A percentile compares a stretch with the other conserved stretches of the same genome.
Conservation (phyloP, 352 stramenopile species). For the Ophiocytium majus region DNA sequence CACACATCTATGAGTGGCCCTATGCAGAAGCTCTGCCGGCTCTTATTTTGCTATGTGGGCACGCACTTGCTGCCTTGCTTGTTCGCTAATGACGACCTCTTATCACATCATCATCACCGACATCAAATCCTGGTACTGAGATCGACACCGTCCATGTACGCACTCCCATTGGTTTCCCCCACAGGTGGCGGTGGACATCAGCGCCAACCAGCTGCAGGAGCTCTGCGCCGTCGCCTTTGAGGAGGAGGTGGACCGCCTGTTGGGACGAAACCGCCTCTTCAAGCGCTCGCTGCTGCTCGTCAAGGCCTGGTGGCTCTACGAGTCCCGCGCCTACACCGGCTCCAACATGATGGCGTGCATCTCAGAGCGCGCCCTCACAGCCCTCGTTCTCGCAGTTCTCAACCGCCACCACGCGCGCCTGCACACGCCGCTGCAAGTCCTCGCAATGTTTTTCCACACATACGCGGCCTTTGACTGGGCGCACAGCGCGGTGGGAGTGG, state of each 20-base stretch:
- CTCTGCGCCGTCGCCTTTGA: slow-evolving; percentile 73
- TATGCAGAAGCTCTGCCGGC: too few relatives aligned
- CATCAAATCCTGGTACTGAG: too few relatives aligned
- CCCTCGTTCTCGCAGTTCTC: slow-evolving; percentile 79
- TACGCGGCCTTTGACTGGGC: slow-evolving; percentile 79
- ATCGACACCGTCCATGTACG: neutral
- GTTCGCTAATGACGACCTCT: too few relatives aligned
- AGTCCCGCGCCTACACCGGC: slow-evolving; percentile 69
- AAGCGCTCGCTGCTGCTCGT: slow-evolving; percentile 80
- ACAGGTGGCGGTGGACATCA: slow-evolving; percentile 74
- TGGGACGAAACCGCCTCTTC: slow-evolving; percentile 74
- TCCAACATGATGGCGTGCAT: slow-evolving; percentile 73
- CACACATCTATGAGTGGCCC: too few relatives aligned
- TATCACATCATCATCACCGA: too few relatives aligned
- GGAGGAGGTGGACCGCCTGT: slow-evolving; percentile 73
- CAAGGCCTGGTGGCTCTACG: slow-evolving; percentile 80
- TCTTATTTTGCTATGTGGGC: too few relatives aligned
- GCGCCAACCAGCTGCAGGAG: slow-evolving; percentile 73
- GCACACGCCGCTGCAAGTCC: slow-evolving; percentile 69
- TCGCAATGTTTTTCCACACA: slow-evolving; percentile 76
- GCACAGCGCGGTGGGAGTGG: slow-evolving; percentile 71
- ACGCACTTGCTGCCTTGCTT: too few relatives aligned
- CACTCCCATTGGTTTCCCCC: neutral
- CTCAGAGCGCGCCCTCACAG: slow-evolving; percentile 77
- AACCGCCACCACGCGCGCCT: slow-evolving; percentile 72